A percentile compares a stretch with the other conserved stretches of the same genome.
Evolutionary conservation across 345 rosid species (phyloP).

Genomic region (Punica granatum): DNA sequence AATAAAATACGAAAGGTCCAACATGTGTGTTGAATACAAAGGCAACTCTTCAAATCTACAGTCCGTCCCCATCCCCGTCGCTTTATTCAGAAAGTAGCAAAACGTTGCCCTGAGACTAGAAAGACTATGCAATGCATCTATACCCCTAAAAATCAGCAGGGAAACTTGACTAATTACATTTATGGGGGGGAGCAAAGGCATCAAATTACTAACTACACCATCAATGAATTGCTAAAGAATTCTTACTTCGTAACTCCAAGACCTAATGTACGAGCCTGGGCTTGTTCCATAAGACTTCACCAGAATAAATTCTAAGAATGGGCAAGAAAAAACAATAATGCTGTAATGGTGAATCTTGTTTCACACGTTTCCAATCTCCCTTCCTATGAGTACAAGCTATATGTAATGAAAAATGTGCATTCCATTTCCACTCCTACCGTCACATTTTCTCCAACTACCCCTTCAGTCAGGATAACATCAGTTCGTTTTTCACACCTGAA

Average conservation of each 20-base stretch:
- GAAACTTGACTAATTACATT: background rate
- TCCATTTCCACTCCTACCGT: background rate
- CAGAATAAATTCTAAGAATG: background rate
- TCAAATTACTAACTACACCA: background rate
- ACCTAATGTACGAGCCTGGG: background rate
- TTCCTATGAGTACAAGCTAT: background rate
- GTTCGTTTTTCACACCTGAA: slow-evolving; percentile 16
- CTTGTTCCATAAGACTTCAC: background rate
- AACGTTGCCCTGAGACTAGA: background rate
- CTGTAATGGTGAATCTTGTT: slow-evolving; percentile 3
- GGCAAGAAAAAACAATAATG: background rate
- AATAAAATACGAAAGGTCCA: background rate
- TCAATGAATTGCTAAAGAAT: background rate
- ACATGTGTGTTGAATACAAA: background rate
- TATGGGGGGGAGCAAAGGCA: background rate
- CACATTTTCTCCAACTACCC: background rate
- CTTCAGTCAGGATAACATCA: slow-evolving; percentile 13
- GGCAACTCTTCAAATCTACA: background rate
- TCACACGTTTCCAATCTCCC: background rate
- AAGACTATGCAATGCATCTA: background rate
- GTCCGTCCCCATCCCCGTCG: background rate
- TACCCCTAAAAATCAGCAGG: background rate
- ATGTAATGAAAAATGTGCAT: background rate
- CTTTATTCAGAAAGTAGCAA: background rate
- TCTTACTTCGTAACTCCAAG: background rate